Percentiles rank a stretch among this genome's conserved stretches.
Conservation (phyloP, 495 filamentous ascomycete genomes). For the Neurospora sp. region DNA sequence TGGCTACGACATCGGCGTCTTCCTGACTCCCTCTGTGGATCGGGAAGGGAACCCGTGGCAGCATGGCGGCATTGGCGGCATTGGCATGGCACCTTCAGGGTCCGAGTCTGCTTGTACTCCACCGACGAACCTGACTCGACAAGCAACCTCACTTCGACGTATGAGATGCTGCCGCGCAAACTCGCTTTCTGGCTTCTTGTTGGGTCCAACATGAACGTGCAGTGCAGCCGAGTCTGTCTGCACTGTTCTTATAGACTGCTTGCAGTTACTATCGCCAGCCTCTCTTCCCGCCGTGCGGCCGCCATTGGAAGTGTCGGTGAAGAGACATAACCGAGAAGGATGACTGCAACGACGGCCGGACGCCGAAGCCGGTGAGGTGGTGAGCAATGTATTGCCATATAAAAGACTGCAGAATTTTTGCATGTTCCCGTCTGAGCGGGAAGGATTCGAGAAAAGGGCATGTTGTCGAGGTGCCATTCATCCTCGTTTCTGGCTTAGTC, state of each 20-base stretch:
- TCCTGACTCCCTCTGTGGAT: neutral
- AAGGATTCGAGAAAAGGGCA: neutral
- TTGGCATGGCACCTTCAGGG: neutral
- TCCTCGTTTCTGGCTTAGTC: neutral
- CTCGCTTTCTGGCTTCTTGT: neutral
- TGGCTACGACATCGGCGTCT: neutral
- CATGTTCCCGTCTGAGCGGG: neutral
- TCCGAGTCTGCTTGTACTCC: neutral
- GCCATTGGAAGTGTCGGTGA: constrained; percentile 22
- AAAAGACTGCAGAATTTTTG: neutral
- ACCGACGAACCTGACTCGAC: neutral
- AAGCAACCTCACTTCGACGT: constrained; percentile 3
- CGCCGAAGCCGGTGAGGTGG: neutral
- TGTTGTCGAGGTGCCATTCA: neutral
- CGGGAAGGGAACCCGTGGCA: neutral
- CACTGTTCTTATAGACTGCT: neutral
- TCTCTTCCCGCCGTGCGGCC: neutral
- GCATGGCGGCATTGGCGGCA: neutral
- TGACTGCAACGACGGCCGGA: neutral
- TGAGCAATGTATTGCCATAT: neutral
- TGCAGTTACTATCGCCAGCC: neutral
- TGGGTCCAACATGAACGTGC: neutral
- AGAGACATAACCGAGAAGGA: constrained; percentile 1
- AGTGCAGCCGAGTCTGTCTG: neutral
- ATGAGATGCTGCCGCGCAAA: constrained; percentile 19